These are phyloP conservation scores for Penicillium cataractarum DNA, from an alignment of 495 filamentous ascomycete species.

Conservation along the genomic window DNA sequence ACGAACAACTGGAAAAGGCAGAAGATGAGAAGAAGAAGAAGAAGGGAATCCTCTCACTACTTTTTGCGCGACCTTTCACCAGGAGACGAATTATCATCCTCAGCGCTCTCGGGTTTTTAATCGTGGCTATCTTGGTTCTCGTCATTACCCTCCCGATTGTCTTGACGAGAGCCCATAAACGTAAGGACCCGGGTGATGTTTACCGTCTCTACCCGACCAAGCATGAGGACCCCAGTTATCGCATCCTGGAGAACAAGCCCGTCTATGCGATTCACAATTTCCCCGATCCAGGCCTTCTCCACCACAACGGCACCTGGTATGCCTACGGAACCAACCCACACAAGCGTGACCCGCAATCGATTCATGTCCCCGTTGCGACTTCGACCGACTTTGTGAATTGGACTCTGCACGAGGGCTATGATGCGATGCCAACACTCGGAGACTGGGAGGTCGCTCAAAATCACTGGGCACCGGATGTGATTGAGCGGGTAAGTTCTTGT, in stretches of 20 bases:
- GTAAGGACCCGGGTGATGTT: constrained; percentile 10
- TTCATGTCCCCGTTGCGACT: constrained; percentile 37
- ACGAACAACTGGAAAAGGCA: neutral
- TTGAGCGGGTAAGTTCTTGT: constrained; percentile 33
- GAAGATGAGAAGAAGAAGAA: constrained; percentile 12
- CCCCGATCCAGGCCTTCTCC: constrained; percentile 40
- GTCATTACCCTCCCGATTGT: constrained; percentile 27
- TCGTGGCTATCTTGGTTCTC: constrained; percentile 18
- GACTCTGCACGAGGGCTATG: constrained; percentile 31
- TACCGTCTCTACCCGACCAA: constrained; percentile 12
- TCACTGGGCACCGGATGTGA: constrained; percentile 43
- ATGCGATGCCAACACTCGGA: constrained; percentile 33
- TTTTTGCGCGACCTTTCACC: constrained; percentile 26
- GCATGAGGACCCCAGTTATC: constrained; percentile 28
- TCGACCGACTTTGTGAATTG: constrained; percentile 39
- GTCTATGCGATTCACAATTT: constrained; percentile 34
- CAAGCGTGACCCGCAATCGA: constrained; percentile 22
- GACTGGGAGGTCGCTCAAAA: constrained; percentile 31
- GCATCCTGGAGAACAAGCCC: constrained; percentile 25
- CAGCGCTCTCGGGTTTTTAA: constrained; percentile 16
- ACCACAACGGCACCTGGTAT: constrained; percentile 40
- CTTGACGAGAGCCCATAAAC: constrained; percentile 11
- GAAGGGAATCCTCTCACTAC: constrained; percentile 15
- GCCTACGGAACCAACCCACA: constrained; percentile 38
- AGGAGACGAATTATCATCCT: constrained; percentile 15